Conservation (phyloP, 2,329 filamentous ascomycete genomes). For the Phyllosticta capitalensis region DNA sequence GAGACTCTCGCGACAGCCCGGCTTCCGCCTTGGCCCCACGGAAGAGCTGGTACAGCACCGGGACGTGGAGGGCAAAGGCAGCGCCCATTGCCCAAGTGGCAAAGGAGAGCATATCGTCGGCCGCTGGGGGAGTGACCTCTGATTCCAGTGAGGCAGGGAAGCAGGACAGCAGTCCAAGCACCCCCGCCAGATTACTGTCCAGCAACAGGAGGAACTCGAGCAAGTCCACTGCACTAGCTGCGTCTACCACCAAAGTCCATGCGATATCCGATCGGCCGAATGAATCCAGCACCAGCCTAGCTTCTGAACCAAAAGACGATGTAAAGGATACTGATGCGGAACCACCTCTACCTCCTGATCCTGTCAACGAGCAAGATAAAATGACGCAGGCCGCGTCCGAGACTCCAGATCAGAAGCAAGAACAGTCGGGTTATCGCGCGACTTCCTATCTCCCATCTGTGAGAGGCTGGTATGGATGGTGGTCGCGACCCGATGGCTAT, state of each 20-base stretch:
- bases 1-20: slow-evolving; percentile 2
- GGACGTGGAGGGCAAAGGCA: slow-evolving; percentile 39
- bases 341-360: slow-evolving; percentile 36
- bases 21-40: slow-evolving; percentile 9
- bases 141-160: slow-evolving; percentile 26
- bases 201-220: slow-evolving; percentile 33
- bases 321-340: slow-evolving; percentile 19
- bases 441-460: slow-evolving; percentile 11
- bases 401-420: slow-evolving; percentile 14
- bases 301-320: slow-evolving; percentile 13
- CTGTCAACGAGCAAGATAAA: slow-evolving; percentile 12
- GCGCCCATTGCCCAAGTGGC: slow-evolving; percentile 38
- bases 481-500: slow-evolving; percentile 41
- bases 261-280: slow-evolving; percentile 30
- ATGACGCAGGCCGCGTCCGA: not conserved
- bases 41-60: slow-evolving; percentile 36
- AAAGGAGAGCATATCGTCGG: slow-evolving; percentile 36
- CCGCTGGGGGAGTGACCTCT: slow-evolving; percentile 33
- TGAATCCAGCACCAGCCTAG: slow-evolving; percentile 14
- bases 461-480: slow-evolving; percentile 40
- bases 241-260: slow-evolving; percentile 37
- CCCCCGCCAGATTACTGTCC: slow-evolving; percentile 30
- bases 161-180: slow-evolving; percentile 19
- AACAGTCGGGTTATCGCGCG: slow-evolving; percentile 13
- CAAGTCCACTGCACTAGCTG: slow-evolving; percentile 36